phyloP scores from a whole-genome alignment of 345 rosid genomes.

The Pugionium dolabratum region DNA sequence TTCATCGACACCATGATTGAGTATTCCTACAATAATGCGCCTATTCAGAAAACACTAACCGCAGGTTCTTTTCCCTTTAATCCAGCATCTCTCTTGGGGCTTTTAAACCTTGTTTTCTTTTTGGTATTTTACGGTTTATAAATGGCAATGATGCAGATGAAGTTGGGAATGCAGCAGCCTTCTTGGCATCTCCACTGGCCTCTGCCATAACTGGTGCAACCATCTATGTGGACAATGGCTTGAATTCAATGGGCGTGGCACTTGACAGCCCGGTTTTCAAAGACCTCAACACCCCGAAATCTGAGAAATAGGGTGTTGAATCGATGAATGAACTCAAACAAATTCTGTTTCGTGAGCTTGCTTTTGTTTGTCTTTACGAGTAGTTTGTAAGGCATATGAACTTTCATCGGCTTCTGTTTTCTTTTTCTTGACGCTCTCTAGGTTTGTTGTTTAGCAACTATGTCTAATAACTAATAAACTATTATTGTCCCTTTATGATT shows the following conservation, averaged over 20 bases:
- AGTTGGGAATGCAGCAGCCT: constrained; percentile 92
- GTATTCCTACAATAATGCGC: constrained; percentile 77
- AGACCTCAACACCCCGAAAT: constrained; percentile 67
- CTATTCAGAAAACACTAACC: constrained; percentile 78
- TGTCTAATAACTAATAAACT: too few relatives aligned
- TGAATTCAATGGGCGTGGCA: constrained; percentile 92
- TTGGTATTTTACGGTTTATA: constrained; percentile 3
- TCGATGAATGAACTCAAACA: background rate
- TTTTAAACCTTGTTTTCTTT: background rate
- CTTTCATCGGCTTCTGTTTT: constrained; percentile 10
- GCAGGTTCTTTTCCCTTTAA: constrained; percentile 61
- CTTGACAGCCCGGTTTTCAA: constrained; percentile 81
- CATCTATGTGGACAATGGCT: constrained; percentile 90
- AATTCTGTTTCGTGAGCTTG: background rate
- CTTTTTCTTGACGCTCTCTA: background rate
- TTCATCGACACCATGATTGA: constrained; percentile 86
- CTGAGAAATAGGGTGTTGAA: constrained; percentile 12
- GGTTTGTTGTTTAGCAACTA: too few relatives aligned
- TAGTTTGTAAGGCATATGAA: constrained; percentile 5
- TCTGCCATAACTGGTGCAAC: constrained; percentile 91
- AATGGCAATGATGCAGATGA: constrained; percentile 59
- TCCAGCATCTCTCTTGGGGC: background rate
- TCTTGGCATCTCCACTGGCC: constrained; percentile 81
- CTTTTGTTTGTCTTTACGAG: constrained; percentile 14
- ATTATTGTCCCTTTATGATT: too few relatives aligned